Percentiles rank a stretch among this genome's conserved stretches.
These are phyloP conservation scores for Hypoxylon rubiginosum DNA, from an alignment of 2,329 filamentous ascomycete species.

Conservation along the genomic window DNA sequence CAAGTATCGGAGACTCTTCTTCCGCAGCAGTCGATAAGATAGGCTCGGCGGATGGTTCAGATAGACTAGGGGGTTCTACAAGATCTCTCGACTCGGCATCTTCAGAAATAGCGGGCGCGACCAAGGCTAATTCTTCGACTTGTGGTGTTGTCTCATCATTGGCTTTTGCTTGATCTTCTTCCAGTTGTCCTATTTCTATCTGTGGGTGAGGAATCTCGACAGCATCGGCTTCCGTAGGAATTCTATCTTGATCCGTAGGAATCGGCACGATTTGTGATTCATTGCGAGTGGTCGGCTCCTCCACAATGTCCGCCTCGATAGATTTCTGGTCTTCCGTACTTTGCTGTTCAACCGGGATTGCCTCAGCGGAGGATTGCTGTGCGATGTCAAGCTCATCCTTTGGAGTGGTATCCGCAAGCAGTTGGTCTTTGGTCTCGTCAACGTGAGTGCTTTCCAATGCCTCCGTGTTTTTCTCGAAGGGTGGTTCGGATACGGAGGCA, in stretches of 20 bases:
- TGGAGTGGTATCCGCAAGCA: neutral
- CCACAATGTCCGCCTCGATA: constrained; percentile 5
- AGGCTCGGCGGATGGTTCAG: constrained; percentile 19
- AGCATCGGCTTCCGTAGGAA: constrained; percentile 6
- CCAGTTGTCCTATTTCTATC: constrained; percentile 3
- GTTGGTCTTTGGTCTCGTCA: constrained; percentile 9
- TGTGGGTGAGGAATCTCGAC: constrained; percentile 7
- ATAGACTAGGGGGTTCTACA: neutral
- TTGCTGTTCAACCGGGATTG: constrained; percentile 15
- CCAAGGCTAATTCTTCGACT: constrained; percentile 14
- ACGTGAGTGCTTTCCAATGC: neutral
- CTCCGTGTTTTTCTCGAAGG: constrained; percentile 2
- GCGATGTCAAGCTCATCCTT: constrained; percentile 4
- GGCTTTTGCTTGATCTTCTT: constrained; percentile 13
- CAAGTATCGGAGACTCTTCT: constrained; percentile 38
- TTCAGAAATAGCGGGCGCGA: constrained; percentile 10
- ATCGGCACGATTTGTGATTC: constrained; percentile 13
- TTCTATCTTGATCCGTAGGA: constrained; percentile 11
- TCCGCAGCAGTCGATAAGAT: constrained; percentile 30
- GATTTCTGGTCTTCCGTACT: constrained; percentile 3
- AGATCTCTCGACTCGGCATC: constrained; percentile 15
- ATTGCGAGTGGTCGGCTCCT: constrained; percentile 8
- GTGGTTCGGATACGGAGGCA: constrained; percentile 32
- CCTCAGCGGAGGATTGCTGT: constrained; percentile 10
- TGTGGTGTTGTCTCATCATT: constrained; percentile 2